Evolutionary conservation across 2,329 filamentous ascomycete genomes (phyloP).

Genomic region (Cladosporium sp.): DNA sequence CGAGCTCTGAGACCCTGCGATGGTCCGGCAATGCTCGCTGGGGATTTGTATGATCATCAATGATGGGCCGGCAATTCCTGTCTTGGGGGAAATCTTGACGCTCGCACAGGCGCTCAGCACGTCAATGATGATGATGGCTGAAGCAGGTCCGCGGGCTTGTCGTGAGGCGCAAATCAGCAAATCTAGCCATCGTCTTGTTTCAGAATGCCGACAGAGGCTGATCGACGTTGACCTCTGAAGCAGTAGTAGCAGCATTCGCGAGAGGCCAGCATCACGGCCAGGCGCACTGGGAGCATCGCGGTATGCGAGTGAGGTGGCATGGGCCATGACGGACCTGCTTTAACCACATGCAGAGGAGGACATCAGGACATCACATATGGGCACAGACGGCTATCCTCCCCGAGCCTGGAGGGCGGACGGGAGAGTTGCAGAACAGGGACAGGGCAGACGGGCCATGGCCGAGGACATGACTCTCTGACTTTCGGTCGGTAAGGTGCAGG

Average conservation of each 20-base stretch:
- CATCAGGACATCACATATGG: conserved; percentile 3
- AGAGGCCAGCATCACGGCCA: no score
- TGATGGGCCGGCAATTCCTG: no score
- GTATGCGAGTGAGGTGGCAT: no score
- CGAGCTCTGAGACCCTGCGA: no score
- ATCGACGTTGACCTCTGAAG: no score
- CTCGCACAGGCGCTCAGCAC: background rate
- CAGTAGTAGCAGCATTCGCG: no score
- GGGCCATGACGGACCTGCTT: no score
- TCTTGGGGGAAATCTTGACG: no score
- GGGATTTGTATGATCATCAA: no score
- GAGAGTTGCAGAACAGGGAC: conserved; percentile 11
- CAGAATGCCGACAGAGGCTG: background rate
- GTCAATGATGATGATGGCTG: background rate
- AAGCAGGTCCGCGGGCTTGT: background rate
- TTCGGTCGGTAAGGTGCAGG: background rate
- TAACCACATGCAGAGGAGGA: background rate
- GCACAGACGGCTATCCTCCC: conserved; percentile 6
- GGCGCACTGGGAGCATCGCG: no score
- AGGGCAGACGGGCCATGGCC: background rate
- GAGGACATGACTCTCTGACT: conserved; percentile 5
- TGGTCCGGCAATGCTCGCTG: background rate
- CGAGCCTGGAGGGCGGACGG: conserved; percentile 7
- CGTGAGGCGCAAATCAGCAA: background rate
- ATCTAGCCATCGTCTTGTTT: background rate